Conservation (phyloP, 495 filamentous ascomycete species). For the Xylaria telfairii region DNA sequence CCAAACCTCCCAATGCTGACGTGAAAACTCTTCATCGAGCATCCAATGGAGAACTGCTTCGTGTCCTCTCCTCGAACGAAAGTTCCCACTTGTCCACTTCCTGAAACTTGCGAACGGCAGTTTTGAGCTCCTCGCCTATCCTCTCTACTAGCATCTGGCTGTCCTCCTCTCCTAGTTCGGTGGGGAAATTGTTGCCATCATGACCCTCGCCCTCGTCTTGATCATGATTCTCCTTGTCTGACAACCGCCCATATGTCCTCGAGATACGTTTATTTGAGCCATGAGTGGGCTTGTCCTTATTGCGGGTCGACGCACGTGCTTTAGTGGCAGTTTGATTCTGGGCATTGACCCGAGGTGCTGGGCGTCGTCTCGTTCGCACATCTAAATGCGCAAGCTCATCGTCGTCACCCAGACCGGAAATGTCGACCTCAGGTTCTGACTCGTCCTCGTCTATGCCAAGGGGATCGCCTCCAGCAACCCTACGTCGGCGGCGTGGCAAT, state of each 20-base stretch:
- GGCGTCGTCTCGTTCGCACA: slow-evolving; percentile 35
- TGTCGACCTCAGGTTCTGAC: slow-evolving; percentile 39
- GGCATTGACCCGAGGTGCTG: slow-evolving; percentile 29
- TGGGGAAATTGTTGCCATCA: not conserved
- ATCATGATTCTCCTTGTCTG: slow-evolving; percentile 54
- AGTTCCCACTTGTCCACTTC: slow-evolving; percentile 59
- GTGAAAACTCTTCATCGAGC: slow-evolving; percentile 37
- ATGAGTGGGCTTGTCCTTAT: slow-evolving; percentile 30
- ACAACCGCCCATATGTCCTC: slow-evolving; percentile 45
- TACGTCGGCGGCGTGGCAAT: slow-evolving; percentile 46
- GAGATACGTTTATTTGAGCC: slow-evolving; percentile 35
- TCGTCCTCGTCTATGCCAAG: slow-evolving; percentile 27
- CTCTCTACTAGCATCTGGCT: slow-evolving; percentile 39
- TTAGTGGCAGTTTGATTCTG: slow-evolving; percentile 20
- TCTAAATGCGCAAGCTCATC: slow-evolving; percentile 48
- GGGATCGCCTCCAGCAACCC: slow-evolving; percentile 28
- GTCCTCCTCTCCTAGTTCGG: slow-evolving; percentile 25
- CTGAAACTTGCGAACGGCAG: slow-evolving; percentile 56
- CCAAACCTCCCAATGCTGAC: not conserved
- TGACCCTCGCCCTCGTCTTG: slow-evolving; percentile 31
- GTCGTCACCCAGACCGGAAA: slow-evolving; percentile 38
- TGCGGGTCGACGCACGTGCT: slow-evolving; percentile 15
- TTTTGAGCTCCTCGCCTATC: slow-evolving; percentile 49
- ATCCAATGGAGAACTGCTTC: slow-evolving; percentile 43
- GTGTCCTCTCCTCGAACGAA: slow-evolving; percentile 51